phyloP scores from a whole-genome alignment of 176 grass and related monocot species.

The Dendrocalamus sinicus region DNA sequence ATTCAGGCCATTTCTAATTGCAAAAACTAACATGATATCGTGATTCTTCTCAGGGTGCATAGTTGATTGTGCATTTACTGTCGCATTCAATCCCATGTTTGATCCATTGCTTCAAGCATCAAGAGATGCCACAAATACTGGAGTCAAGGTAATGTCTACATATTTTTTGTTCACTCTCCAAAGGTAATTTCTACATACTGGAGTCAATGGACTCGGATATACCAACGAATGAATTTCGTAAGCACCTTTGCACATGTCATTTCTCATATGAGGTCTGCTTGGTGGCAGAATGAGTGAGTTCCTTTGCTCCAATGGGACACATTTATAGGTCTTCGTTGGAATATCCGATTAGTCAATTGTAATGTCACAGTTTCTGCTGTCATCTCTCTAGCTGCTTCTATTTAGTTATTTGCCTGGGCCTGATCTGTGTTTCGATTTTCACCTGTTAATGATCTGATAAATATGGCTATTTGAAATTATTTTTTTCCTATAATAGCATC shows the following conservation, averaged over 20 bases:
- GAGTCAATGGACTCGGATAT: not conserved
- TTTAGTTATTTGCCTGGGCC: not conserved
- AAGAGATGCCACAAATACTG: conserved; percentile 93
- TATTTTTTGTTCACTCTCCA: not conserved
- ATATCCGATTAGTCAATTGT: not conserved
- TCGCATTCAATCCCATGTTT: conserved; percentile 99
- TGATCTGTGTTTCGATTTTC: not conserved
- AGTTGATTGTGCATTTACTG: conserved; percentile 93
- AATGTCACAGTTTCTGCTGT: not conserved
- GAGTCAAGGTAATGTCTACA: conserved; percentile 71
- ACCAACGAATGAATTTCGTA: not conserved
- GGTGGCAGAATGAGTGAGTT: not conserved
- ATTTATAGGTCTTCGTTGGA: not conserved
- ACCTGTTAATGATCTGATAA: conserved; percentile 1
- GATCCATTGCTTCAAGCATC: conserved; percentile 93
- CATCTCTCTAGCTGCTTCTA: not conserved
- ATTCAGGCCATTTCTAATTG: conserved; percentile 26
- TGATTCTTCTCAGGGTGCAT: conserved; percentile 69
- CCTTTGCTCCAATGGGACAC: not conserved
- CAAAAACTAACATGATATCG: conserved; percentile 10
- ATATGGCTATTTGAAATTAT: not conserved
- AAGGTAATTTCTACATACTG: too few relatives aligned
- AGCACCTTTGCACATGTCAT: not conserved
- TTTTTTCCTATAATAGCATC: not conserved
- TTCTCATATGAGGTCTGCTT: conserved; percentile 2